These are phyloP conservation scores for Rhododendron mucronatum DNA, from an alignment of 148 eudicot species.

Conservation along the genomic window DNA sequence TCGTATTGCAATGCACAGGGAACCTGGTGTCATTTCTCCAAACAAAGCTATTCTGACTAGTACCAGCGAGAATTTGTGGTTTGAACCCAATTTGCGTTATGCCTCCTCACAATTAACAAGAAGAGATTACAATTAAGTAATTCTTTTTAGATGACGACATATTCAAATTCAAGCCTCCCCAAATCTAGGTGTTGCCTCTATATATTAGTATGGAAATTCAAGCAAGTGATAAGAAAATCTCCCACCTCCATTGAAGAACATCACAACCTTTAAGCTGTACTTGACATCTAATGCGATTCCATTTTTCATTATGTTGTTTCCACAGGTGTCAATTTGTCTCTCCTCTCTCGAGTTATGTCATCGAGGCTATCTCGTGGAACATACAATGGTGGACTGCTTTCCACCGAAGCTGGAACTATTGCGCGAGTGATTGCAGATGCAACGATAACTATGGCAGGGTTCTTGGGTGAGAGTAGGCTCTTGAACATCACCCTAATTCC, in stretches of 20 bases:
- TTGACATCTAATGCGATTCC: not conserved
- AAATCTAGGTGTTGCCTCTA: not conserved
- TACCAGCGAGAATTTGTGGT: not conserved
- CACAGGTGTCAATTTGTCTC: constrained; percentile 82
- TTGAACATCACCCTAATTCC: constrained; percentile 74
- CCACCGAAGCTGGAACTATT: constrained; percentile 95
- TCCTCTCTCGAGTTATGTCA: constrained; percentile 95
- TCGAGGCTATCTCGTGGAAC: constrained; percentile 94
- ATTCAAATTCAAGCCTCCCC: not conserved
- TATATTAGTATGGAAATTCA: not conserved
- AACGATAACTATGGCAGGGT: constrained; percentile 81
- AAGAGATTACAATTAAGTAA: not conserved
- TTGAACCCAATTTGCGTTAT: not conserved
- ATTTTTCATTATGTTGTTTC: not conserved
- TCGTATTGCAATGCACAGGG: not conserved
- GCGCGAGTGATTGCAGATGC: constrained; percentile 91
- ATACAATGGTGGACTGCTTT: constrained; percentile 83
- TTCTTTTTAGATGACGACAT: not conserved
- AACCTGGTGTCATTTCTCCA: not conserved
- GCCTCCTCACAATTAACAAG: not conserved
- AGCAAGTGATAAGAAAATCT: not conserved
- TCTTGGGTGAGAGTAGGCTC: constrained; percentile 54
- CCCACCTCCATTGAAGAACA: not conserved
- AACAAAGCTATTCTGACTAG: not conserved
- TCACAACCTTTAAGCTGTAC: not conserved